These are phyloP conservation scores for Chamaenerion angustifolium DNA, from an alignment of 345 rosid species.

Conservation along the genomic window DNA sequence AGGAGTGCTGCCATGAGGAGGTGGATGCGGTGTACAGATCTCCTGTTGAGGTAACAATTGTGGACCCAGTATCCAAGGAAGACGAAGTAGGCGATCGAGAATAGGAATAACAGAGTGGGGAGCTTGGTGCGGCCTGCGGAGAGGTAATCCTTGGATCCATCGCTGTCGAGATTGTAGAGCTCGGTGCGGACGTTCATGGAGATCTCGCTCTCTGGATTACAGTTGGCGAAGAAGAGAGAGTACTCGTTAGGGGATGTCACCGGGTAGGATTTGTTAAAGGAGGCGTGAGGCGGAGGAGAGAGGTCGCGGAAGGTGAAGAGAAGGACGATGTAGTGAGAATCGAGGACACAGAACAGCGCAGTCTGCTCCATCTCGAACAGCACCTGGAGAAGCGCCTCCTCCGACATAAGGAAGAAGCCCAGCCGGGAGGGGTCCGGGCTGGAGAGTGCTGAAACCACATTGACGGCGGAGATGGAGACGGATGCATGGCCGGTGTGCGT, in stretches of 20 bases:
- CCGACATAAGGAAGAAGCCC: slow-evolving; percentile 85
- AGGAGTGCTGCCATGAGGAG: slow-evolving; percentile 57
- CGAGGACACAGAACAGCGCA: slow-evolving; percentile 68
- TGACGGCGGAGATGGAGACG: slow-evolving; percentile 43
- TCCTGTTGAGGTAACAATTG: slow-evolving; percentile 23
- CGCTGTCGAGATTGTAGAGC: slow-evolving; percentile 52
- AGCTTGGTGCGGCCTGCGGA: slow-evolving; percentile 64
- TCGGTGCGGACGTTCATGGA: slow-evolving; percentile 59
- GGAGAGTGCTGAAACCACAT: slow-evolving; percentile 36
- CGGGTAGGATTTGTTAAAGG: slow-evolving; percentile 47
- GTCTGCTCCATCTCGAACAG: slow-evolving; percentile 73
- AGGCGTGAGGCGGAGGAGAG: slow-evolving; percentile 58
- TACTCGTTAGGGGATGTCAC: slow-evolving; percentile 64
- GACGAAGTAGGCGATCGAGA: slow-evolving; percentile 32
- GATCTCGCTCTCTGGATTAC: slow-evolving; percentile 54
- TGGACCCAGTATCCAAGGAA: slow-evolving; percentile 47
- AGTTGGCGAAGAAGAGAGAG: slow-evolving; percentile 76
- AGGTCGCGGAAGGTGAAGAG: slow-evolving; percentile 73
- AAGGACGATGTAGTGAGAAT: slow-evolving; percentile 38
- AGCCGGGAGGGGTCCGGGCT: slow-evolving; percentile 44
- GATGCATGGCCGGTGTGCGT: slow-evolving; percentile 57
- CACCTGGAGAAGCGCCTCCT: slow-evolving; percentile 75
- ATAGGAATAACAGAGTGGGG: slow-evolving; percentile 39
- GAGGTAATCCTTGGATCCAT: slow-evolving; percentile 42
- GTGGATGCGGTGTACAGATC: slow-evolving; percentile 57